phyloP scores from a whole-genome alignment of 2,329 filamentous ascomycete species.

The Aureobasidium musti region DNA sequence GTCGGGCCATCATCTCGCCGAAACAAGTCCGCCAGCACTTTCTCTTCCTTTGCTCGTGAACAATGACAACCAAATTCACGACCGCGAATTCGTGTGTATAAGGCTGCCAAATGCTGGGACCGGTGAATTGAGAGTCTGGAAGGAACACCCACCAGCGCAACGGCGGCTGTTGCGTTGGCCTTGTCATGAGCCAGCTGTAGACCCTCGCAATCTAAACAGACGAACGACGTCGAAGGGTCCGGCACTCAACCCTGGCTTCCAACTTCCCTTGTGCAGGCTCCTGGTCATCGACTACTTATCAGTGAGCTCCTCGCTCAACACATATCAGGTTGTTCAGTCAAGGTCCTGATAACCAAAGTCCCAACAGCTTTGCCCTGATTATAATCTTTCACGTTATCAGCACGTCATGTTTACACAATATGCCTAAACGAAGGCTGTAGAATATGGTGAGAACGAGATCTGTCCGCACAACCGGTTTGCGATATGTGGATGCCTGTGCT shows the following conservation, averaged over 20 bases:
- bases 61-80: no score
- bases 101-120: neutral
- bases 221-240: neutral
- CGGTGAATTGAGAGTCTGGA: neutral
- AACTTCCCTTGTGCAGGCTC: neutral
- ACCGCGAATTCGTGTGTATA: neutral
- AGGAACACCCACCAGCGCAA: neutral
- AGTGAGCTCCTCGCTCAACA: neutral
- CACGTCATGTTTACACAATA: conserved; percentile 17
- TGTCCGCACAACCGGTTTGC: neutral
- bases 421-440: conserved; percentile 2
- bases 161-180: neutral
- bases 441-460: neutral
- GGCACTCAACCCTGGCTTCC: neutral
- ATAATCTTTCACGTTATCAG: neutral
- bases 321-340: neutral
- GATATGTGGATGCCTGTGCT: neutral
- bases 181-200: neutral
- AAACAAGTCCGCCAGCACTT: neutral
- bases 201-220: neutral
- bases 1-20: neutral
- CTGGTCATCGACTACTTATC: neutral
- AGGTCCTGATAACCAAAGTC: neutral
- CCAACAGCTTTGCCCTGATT: neutral
- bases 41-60: neutral